Evolutionary conservation across 306 rosid genomes (phyloP), one percentile per base, ranked within the genome.

Genomic region (Luffa aegyptiaca): DNA sequence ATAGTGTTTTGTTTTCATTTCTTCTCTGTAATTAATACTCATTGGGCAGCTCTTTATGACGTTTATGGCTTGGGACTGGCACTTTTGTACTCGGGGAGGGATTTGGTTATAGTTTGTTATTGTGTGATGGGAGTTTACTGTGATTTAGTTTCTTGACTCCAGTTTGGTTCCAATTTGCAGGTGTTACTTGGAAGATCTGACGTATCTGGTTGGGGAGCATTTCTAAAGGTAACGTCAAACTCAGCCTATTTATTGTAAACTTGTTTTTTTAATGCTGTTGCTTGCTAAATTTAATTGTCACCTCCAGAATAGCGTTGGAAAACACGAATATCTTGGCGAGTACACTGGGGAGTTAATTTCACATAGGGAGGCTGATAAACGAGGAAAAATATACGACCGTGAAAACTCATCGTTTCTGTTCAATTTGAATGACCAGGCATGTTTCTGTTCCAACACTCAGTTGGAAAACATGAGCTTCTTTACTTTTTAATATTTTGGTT

Each of bases 311-410:
- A 87, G 94, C 37, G 99, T 96, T 65, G 90, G 94, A 79, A 96
- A 96, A 86, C 99, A 96, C n/a, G 99, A 96, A 85, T 96, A 96
- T 86, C 99, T 96, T 75, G 99, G 99, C 39, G 99, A 96, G 88
- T 96, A 96, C 87, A 96, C 98, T 11, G 99, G 99, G 71, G 99
- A 96, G 87, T 85, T 93, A 78, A 93, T 96, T 87, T 96, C 99
- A 36, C 98, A 96, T 66, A 84, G 97, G 73, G 99, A 96, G 87
- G 99, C 99, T 41, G 99, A 96, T 65, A 96, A 96, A 86, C 98
- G 99, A 46, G 99, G 99, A 69, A 96, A 96, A 89, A 96, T 96
- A 86, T 96, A 96, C 66, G 98, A 96, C 84, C 98, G 98, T 65
- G 99, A 96, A 86, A 96, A 96, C 81, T 96, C 99, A 42, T 96